Base-by-base conservation (phyloP, 164 flowering plant genomes). In the grape (Vitis vinifera) region DNA sequence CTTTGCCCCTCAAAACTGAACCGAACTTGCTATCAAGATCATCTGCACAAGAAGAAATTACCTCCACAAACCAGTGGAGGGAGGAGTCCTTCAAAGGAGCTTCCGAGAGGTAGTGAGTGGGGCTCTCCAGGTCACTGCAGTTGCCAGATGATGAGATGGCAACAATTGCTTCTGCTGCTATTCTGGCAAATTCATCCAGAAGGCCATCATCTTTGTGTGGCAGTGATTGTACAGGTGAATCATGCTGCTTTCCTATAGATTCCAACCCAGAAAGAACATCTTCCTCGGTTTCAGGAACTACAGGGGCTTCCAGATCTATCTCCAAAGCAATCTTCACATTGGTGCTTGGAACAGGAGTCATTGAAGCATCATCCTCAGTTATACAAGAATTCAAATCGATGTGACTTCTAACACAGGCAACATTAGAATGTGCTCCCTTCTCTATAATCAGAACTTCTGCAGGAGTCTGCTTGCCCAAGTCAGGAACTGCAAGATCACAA, bases 241-340 rank as follows among this genome's bases (percentile, higher is more conserved):
- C 74, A 23, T 57, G 62, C 59, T 64, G 30, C 66, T 67, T 62
- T 17, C 19, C 61, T 30, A n/a, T 62, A 10, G 17, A 65, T 56
- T 73, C 80, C 66, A 71, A 78, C 59, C 48, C 76, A 1, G 58
- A 69, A 63, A 55, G 66, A 53, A 64, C 62, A 67, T 67, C 84
- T 49, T 80, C 85, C 53, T 79, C 79, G 17, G 63, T 23, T 55
- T 81, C 85, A 15, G 55, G 75, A 65, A 55, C 66, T 30, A 44
- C 47, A n/a, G 79, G 80, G 49, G 85, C 86, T 84, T 90, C 94
- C 73, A 94, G 83, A 82, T 93, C 92, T 66, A 89, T 87, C 59
- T 70, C 86, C 9, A 70, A 47, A 9, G 57, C 66, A 37, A 59
- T 61, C 80, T 81, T 88, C 63, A 50, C 68, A 8, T n/a, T 59